A percentile compares a stretch with the other conserved stretches of the same genome.
phyloP scores from a whole-genome alignment of 331 rosid species.

The Cucumis variabilis region DNA sequence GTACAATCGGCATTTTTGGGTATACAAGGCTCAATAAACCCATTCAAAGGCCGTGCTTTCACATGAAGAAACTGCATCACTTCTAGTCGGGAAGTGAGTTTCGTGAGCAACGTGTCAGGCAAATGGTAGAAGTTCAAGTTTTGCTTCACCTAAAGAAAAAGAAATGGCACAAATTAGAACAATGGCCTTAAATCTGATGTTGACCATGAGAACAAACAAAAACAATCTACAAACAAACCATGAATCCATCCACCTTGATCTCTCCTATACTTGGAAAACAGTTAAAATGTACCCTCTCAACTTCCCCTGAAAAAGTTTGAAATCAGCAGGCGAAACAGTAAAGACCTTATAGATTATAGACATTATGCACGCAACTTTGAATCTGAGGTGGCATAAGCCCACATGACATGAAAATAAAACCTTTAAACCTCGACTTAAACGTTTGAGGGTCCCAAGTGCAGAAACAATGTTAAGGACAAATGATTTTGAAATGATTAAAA shows the following conservation, averaged over 20 bases:
- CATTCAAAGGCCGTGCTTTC: constrained; percentile 42
- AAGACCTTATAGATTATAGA: too few relatives aligned
- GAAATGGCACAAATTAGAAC: constrained; percentile 29
- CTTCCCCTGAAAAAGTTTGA: constrained; percentile 61
- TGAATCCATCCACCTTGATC: constrained; percentile 66
- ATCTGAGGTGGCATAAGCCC: background rate
- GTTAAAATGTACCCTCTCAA: constrained; percentile 67
- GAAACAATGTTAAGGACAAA: background rate
- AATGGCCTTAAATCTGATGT: background rate
- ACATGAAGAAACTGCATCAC: constrained; percentile 74
- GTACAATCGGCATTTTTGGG: constrained; percentile 26
- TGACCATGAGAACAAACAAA: constrained; percentile 23
- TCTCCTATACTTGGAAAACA: constrained; percentile 71
- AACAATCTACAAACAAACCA: constrained; percentile 51
- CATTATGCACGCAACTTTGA: background rate
- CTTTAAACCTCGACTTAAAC: background rate
- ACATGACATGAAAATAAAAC: background rate
- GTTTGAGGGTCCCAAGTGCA: background rate
- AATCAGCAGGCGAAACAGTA: background rate
- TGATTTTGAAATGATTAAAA: too few relatives aligned
- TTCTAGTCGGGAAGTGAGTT: constrained; percentile 48
- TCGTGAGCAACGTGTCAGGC: constrained; percentile 60
- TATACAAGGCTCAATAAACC: constrained; percentile 31
- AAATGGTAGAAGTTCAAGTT: constrained; percentile 63
- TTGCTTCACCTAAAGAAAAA: constrained; percentile 60